These are phyloP conservation scores for cucumber (Cucumis sativus) DNA, from an alignment of 306 rosid species.

Conservation along the genomic window DNA sequence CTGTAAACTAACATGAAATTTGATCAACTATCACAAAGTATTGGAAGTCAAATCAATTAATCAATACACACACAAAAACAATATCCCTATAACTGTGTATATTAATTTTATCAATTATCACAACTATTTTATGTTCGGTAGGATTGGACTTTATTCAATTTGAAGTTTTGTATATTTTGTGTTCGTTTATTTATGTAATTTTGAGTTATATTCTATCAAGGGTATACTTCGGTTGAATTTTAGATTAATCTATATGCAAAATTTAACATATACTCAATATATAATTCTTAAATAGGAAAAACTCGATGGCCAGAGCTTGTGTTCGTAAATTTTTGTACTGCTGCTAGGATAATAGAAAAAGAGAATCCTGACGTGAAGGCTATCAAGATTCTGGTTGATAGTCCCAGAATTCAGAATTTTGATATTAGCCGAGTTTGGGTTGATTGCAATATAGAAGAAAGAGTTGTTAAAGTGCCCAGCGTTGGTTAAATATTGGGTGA, in stretches of 20 bases:
- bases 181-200: neutral
- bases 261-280: too few relatives aligned
- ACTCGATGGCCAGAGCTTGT: neutral
- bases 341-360: neutral
- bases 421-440: neutral
- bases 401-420: neutral
- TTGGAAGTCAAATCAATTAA: too few relatives aligned
- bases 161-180: neutral
- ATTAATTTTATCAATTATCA: too few relatives aligned
- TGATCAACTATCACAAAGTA: too few relatives aligned
- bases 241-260: neutral
- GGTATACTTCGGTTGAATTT: neutral
- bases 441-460: neutral
- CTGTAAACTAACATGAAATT: too few relatives aligned
- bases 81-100: too few relatives aligned
- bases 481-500: neutral
- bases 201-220: too few relatives aligned
- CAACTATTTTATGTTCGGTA: neutral
- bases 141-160: neutral
- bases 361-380: neutral
- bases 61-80: too few relatives aligned
- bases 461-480: neutral
- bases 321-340: neutral
- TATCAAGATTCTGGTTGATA: neutral
- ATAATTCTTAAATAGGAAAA: neutral